phyloP scores from a whole-genome alignment of 257 asterid species.

The Solanum corneliomulleri region DNA sequence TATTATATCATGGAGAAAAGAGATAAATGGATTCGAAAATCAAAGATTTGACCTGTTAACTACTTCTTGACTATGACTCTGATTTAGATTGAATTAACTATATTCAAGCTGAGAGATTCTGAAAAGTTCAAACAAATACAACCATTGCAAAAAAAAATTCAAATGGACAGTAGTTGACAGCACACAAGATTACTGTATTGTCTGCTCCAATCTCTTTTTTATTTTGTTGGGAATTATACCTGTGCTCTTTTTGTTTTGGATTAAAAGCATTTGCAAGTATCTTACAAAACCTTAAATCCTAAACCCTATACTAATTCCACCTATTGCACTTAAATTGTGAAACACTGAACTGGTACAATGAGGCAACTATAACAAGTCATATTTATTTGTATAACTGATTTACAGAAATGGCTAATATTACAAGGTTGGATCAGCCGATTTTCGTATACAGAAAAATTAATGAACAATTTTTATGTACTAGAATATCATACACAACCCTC shows the following conservation, averaged over 20 bases:
- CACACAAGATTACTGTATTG: not conserved
- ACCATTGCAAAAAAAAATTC: not conserved
- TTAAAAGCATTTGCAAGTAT: not conserved
- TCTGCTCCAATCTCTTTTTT: not conserved
- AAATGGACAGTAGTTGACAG: not conserved
- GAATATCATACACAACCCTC: not conserved
- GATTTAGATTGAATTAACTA: not conserved
- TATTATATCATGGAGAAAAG: not conserved
- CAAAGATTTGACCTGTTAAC: not conserved
- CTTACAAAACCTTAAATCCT: not conserved
- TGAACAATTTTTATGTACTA: not conserved
- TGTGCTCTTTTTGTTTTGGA: not conserved
- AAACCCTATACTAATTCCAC: not conserved
- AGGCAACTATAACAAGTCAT: not conserved
- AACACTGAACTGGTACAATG: not conserved
- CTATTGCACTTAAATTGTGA: not conserved
- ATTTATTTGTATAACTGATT: not conserved
- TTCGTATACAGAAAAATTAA: not conserved
- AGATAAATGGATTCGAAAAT: not conserved
- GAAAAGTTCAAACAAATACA: not conserved
- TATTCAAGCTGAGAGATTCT: not conserved
- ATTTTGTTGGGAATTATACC: not conserved
- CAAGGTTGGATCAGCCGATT: not conserved
- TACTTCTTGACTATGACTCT: not conserved
- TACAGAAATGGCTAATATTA: not conserved